Evolutionary conservation across 345 rosid genomes (phyloP).

Genomic region (Hirschfeldia incana): DNA sequence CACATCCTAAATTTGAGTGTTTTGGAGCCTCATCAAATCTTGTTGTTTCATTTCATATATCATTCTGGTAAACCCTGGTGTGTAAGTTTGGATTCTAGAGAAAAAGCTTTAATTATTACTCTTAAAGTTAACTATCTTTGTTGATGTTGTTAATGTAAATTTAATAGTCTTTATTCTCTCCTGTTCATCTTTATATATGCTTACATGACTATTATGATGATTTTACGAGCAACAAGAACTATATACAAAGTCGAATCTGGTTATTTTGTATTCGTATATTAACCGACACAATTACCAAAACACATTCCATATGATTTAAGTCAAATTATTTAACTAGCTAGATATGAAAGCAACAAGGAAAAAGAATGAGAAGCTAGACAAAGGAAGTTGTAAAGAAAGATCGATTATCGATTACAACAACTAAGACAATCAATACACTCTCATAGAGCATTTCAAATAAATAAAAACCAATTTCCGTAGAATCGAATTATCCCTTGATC

Average conservation of each 20-base stretch:
- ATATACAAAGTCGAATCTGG: background rate
- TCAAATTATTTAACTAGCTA: background rate
- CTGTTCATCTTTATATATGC: background rate
- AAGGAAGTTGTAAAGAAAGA: background rate
- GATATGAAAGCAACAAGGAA: background rate
- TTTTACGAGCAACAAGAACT: background rate
- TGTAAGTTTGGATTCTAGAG: background rate
- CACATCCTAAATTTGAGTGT: background rate
- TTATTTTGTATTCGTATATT: background rate
- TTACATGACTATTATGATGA: background rate
- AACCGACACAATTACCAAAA: slow-evolving; percentile 2
- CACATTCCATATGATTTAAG: background rate
- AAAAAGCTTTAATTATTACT: background rate
- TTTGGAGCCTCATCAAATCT: slow-evolving; percentile 1
- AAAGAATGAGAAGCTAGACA: slow-evolving; percentile 11
- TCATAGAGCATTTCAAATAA: background rate
- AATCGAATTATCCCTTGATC: slow-evolving; percentile 20
- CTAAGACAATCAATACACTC: slow-evolving; percentile 25
- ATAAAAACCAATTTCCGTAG: slow-evolving; percentile 15
- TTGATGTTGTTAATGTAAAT: background rate
- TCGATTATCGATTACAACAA: slow-evolving; percentile 18
- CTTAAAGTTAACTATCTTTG: background rate
- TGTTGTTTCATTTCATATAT: background rate
- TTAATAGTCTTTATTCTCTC: background rate
- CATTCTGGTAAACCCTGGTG: background rate